Evolutionary conservation across 805 yeast genomes (phyloP).

Genomic region (Starmerella cellae): DNA sequence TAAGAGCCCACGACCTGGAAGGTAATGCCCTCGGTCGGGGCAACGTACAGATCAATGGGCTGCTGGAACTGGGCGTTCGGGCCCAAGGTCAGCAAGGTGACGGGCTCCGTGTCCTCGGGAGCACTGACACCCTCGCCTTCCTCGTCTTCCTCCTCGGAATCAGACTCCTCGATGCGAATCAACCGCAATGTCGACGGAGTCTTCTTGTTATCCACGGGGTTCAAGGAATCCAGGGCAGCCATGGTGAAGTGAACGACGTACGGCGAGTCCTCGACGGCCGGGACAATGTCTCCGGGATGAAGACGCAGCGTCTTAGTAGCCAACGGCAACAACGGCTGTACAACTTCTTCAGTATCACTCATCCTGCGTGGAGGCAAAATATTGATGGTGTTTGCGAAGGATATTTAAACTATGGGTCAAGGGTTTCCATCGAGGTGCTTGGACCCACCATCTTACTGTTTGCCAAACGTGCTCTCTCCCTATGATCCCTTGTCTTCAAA

Average conservation of each 20-base stretch:
- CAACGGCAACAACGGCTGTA: conserved; percentile 14
- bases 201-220: conserved; percentile 40
- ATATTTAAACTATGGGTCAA: not conserved
- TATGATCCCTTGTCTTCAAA: too few relatives aligned
- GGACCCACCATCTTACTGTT: not conserved
- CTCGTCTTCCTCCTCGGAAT: conserved; percentile 27
- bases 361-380: conserved; percentile 1
- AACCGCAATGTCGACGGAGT: conserved; percentile 84
- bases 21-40: conserved; percentile 86
- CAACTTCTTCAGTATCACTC: conserved; percentile 14
- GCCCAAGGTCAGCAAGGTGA: conserved; percentile 71
- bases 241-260: conserved; percentile 81
- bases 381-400: not conserved
- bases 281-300: conserved; percentile 75
- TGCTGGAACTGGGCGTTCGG: conserved; percentile 69
- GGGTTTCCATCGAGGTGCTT: too few relatives aligned
- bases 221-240: conserved; percentile 88
- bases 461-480: too few relatives aligned
- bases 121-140: conserved; percentile 39
- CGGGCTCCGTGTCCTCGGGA: conserved; percentile 45
- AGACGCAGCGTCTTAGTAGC: conserved; percentile 28
- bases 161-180: conserved; percentile 30
- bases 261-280: conserved; percentile 76
- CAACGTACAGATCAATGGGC: conserved; percentile 74
- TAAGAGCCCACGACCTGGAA: conserved; percentile 95